Conservation (phyloP, 805 yeast species). For the Kazachstania taianensis region DNA sequence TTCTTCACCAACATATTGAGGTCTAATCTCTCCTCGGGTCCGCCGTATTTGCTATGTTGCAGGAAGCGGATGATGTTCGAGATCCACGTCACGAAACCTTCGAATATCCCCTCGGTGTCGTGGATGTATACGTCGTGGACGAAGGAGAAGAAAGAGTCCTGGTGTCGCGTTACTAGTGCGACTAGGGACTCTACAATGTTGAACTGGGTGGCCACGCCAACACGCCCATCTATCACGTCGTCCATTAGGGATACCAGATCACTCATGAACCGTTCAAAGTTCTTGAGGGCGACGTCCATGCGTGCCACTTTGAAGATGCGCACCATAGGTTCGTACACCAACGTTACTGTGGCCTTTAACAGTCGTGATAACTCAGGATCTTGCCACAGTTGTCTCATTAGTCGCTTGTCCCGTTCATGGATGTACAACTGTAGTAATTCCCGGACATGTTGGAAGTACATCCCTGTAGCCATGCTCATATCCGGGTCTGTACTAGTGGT, state of each 20-base stretch:
- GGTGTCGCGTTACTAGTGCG: constrained; percentile 58
- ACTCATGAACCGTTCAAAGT: constrained; percentile 52
- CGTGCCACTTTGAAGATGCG: constrained; percentile 56
- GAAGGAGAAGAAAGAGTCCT: constrained; percentile 61
- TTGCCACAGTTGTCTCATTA: constrained; percentile 69
- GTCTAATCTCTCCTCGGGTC: constrained; percentile 36
- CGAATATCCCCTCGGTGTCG: constrained; percentile 64
- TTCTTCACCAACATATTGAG: constrained; percentile 30
- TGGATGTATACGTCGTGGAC: constrained; percentile 73
- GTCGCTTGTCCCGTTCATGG: constrained; percentile 64
- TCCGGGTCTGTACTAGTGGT: no score
- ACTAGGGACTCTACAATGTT: constrained; percentile 46
- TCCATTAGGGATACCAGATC: constrained; percentile 56
- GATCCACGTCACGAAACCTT: constrained; percentile 65
- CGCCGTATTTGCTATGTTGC: constrained; percentile 44
- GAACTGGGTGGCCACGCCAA: constrained; percentile 45
- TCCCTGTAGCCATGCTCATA: no score
- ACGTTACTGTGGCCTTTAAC: constrained; percentile 59
- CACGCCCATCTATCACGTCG: constrained; percentile 34
- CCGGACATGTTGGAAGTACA: constrained; percentile 43
- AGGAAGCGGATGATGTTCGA: constrained; percentile 54
- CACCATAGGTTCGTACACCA: constrained; percentile 68
- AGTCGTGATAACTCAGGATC: constrained; percentile 75
- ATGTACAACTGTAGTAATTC: constrained; percentile 54
- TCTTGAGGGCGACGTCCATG: constrained; percentile 53